Evolutionary conservation across 1,139 yeast species (phyloP).

Genomic region (Yamadazyma blattariae): DNA sequence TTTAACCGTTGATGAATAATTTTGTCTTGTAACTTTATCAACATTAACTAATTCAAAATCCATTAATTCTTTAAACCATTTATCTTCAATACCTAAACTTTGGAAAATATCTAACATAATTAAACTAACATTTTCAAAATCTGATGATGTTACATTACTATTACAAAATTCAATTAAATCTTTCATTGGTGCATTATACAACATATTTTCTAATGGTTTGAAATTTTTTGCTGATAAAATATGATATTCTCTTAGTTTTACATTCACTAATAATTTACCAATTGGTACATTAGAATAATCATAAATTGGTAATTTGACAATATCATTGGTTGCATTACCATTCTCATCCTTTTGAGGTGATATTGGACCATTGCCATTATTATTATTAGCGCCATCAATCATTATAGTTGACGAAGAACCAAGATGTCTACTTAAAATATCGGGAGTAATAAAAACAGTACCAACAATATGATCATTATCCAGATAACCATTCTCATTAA

Average conservation of each 20-base stretch:
- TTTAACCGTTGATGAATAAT: conserved; percentile 23
- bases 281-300: conserved; percentile 44
- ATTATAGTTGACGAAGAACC: conserved; percentile 36
- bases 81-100: conserved; percentile 57
- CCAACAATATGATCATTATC: conserved; percentile 47
- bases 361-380: not conserved
- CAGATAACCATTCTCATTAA: conserved; percentile 21
- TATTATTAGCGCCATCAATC: conserved; percentile 22
- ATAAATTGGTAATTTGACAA: conserved; percentile 42
- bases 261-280: conserved; percentile 59
- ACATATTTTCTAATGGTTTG: conserved; percentile 58
- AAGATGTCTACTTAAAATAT: conserved; percentile 41
- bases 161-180: conserved; percentile 49
- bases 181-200: conserved; percentile 48
- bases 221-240: conserved; percentile 59
- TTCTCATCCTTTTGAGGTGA: conserved; percentile 22
- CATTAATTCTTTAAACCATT: conserved; percentile 69
- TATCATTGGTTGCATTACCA: conserved; percentile 23
- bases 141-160: conserved; percentile 39
- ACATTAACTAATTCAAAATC: conserved; percentile 56
- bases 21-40: conserved; percentile 45
- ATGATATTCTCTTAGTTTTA: conserved; percentile 53
- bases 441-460: conserved; percentile 54
- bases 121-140: conserved; percentile 52
- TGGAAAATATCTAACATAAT: conserved; percentile 66